phyloP scores from a whole-genome alignment of 2,329 filamentous ascomycete genomes.

The Colletotrichum sojae region DNA sequence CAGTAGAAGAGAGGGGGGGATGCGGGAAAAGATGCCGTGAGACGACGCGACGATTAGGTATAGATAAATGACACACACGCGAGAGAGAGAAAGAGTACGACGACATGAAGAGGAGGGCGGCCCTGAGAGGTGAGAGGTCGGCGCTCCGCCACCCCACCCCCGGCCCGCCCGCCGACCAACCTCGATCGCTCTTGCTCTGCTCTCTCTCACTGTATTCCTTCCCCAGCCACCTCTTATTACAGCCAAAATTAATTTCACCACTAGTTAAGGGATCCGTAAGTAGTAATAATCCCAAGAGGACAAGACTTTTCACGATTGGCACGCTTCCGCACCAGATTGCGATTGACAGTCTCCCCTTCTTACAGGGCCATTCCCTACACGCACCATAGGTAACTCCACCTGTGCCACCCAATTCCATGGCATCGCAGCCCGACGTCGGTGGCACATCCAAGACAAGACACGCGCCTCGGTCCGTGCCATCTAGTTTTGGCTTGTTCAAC shows the following conservation, averaged over 20 bases:
- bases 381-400: background rate
- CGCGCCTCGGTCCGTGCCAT: constrained; percentile 2
- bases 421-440: background rate
- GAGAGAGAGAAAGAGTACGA: constrained; percentile 4
- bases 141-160: constrained; percentile 38
- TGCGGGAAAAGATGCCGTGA: constrained; percentile 10
- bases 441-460: background rate
- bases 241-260: constrained; percentile 23
- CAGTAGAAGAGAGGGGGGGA: background rate
- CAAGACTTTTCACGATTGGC: background rate
- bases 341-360: constrained; percentile 16
- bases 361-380: constrained; percentile 37
- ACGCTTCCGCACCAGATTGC: constrained; percentile 14
- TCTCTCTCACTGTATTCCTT: background rate
- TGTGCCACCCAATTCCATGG: background rate
- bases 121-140: constrained; percentile 25
- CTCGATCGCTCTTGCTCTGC: constrained; percentile 20
- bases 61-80: too few species aligned
- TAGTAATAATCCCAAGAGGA: too few species aligned
- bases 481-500: background rate
- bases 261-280: background rate
- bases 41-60: constrained; percentile 8
- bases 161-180: constrained; percentile 29
- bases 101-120: constrained; percentile 4
- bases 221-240: constrained; percentile 39